These are phyloP conservation scores for Fusarium compactum DNA, from an alignment of 2,329 filamentous ascomycete species.

Conservation along the genomic window DNA sequence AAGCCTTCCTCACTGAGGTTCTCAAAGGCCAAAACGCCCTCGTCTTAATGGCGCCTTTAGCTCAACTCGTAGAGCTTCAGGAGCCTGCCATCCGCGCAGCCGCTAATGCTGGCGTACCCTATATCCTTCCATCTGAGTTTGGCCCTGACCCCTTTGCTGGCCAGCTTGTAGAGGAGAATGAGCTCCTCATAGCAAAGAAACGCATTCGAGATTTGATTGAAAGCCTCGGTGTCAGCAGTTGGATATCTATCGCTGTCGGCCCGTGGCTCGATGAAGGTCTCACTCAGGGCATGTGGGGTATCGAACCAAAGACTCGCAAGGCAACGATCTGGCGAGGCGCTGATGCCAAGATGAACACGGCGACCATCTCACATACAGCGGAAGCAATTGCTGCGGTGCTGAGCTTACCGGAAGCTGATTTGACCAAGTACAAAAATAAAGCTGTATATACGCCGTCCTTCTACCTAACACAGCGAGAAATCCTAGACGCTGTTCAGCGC, in stretches of 20 bases:
- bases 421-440: conserved; percentile 15
- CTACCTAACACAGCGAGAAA: conserved; percentile 9
- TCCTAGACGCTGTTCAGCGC: conserved; percentile 19
- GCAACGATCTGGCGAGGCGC: conserved; percentile 11
- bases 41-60: conserved; percentile 22
- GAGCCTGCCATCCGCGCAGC: conserved; percentile 27
- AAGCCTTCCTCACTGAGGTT: conserved; percentile 2
- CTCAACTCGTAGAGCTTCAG: conserved; percentile 19
- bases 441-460: conserved; percentile 20
- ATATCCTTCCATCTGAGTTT: conserved; percentile 16
- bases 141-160: conserved; percentile 21
- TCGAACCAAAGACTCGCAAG: conserved; percentile 10
- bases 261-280: conserved; percentile 16
- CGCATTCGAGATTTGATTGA: conserved; percentile 19
- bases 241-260: conserved; percentile 20
- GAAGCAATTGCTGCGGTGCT: conserved; percentile 15
- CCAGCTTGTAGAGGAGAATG: conserved; percentile 17
- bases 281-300: conserved; percentile 19
- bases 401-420: conserved; percentile 1
- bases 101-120: background rate
- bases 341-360: conserved; percentile 1
- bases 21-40: conserved; percentile 21
- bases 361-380: conserved; percentile 7
- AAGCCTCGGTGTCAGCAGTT: conserved; percentile 24
- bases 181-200: conserved; percentile 21